Percentiles rank a stretch among this genome's conserved stretches.
phyloP scores from a whole-genome alignment of 176 grass and related monocot species.

The Themeda triandra region DNA sequence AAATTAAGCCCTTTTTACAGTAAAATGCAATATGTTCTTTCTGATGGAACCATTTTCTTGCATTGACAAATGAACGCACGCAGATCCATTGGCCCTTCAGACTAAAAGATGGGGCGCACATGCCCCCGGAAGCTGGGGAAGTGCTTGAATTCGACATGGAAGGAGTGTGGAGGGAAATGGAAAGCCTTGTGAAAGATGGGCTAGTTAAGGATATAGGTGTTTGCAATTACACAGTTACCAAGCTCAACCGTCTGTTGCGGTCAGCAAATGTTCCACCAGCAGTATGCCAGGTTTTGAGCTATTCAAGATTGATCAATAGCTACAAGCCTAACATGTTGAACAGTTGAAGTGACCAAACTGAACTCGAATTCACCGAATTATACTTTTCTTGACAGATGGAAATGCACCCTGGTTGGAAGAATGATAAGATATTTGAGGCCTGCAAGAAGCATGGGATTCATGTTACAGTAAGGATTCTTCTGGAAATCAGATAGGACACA shows the following conservation, averaged over 20 bases:
- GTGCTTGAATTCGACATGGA: constrained; percentile 82
- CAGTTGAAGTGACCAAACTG: background rate
- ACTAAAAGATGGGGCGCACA: constrained; percentile 63
- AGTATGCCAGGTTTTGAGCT: constrained; percentile 63
- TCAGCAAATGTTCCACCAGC: constrained; percentile 48
- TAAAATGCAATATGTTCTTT: background rate
- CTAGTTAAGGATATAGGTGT: constrained; percentile 65
- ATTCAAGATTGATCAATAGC: background rate
- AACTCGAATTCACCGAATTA: background rate
- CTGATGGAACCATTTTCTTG: background rate
- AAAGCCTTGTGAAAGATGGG: constrained; percentile 56
- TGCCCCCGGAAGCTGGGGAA: constrained; percentile 58
- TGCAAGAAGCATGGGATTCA: constrained; percentile 79
- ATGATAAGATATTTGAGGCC: constrained; percentile 67
- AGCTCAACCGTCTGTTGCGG: constrained; percentile 53
- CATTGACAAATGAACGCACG: too few species aligned
- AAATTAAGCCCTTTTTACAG: background rate
- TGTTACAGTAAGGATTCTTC: constrained; percentile 55
- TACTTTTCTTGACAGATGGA: constrained; percentile 51
- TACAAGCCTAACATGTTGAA: background rate
- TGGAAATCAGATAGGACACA: background rate
- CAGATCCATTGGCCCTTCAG: constrained; percentile 81
- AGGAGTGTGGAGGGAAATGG: constrained; percentile 84
- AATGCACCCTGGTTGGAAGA: constrained; percentile 89
- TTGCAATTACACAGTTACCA: constrained; percentile 62